Conservation (phyloP, 768 basidiomycete species). For the Hygrophorus pudorinus region DNA sequence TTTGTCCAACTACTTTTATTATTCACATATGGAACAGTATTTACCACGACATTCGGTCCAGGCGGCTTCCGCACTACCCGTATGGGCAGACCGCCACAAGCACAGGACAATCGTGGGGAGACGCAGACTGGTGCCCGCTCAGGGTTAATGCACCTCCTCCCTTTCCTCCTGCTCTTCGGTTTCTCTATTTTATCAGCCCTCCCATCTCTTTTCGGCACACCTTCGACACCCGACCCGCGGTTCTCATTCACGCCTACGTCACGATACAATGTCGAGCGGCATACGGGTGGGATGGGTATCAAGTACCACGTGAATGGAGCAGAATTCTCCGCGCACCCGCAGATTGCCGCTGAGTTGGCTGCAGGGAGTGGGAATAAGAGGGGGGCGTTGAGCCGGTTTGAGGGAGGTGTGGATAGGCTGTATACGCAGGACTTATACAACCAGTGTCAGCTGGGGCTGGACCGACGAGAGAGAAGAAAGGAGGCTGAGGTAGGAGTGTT, state of each 20-base stretch:
- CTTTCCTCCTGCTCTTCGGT: constrained; percentile 71
- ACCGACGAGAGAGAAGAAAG: constrained; percentile 58
- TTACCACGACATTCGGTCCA: constrained; percentile 70
- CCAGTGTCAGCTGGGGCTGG: constrained; percentile 61
- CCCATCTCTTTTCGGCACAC: constrained; percentile 61
- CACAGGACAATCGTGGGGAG: constrained; percentile 14
- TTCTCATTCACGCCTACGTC: constrained; percentile 59
- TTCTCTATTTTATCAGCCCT: constrained; percentile 80
- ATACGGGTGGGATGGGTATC: constrained; percentile 60
- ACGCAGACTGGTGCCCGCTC: constrained; percentile 46
- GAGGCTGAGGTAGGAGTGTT: constrained; percentile 80
- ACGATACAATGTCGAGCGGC: constrained; percentile 60
- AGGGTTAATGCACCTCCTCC: constrained; percentile 67
- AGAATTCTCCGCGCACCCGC: constrained; percentile 70
- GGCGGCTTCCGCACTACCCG: constrained; percentile 74
- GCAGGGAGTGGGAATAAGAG: constrained; percentile 15
- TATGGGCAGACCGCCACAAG: constrained; percentile 28
- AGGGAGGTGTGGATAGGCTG: constrained; percentile 62
- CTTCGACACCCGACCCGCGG: constrained; percentile 65
- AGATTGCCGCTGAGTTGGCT: constrained; percentile 37
- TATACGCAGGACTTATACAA: constrained; percentile 64
- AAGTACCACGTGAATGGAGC: constrained; percentile 76
- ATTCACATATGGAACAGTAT: constrained; percentile 34
- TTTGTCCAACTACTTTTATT: neutral
- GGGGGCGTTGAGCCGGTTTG: constrained; percentile 47